Conservation (phyloP, 2,329 filamentous ascomycete species). For the Aspergillus aculeatinus region DNA sequence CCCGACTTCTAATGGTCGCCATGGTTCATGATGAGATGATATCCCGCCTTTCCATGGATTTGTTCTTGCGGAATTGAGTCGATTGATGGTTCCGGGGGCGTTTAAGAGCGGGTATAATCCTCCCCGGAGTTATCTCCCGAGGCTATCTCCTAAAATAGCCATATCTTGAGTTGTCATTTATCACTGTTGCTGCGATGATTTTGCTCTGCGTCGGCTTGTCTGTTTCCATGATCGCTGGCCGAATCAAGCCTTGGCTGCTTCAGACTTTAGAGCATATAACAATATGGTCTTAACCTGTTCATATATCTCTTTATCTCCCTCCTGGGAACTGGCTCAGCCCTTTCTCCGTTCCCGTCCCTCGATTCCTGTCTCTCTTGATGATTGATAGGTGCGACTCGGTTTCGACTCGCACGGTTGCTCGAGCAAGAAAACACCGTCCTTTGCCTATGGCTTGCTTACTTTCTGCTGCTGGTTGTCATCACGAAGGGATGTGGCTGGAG, state of each 20-base stretch:
- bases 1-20: slow-evolving; percentile 63
- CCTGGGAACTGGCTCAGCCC: not conserved
- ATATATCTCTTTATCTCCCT: slow-evolving; percentile 11
- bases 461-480: slow-evolving; percentile 14
- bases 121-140: not conserved
- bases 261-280: slow-evolving; percentile 1
- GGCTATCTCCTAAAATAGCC: slow-evolving; percentile 1
- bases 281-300: slow-evolving; percentile 2
- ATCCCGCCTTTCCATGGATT: slow-evolving; percentile 18
- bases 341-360: not conserved
- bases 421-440: not conserved
- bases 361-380: not conserved
- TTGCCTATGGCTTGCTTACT: not conserved
- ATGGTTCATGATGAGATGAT: slow-evolving; percentile 36
- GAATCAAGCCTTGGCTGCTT: slow-evolving; percentile 13
- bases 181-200: slow-evolving; percentile 3
- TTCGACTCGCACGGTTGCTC: not conserved
- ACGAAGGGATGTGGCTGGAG: not conserved
- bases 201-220: slow-evolving; percentile 11
- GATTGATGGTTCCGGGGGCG: not conserved
- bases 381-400: not conserved
- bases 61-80: slow-evolving; percentile 3
- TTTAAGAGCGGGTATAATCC: not conserved
- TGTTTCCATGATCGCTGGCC: slow-evolving; percentile 22
- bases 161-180: not conserved